Conservation (phyloP, 805 yeast species). For the Lachancea dasiensis region DNA sequence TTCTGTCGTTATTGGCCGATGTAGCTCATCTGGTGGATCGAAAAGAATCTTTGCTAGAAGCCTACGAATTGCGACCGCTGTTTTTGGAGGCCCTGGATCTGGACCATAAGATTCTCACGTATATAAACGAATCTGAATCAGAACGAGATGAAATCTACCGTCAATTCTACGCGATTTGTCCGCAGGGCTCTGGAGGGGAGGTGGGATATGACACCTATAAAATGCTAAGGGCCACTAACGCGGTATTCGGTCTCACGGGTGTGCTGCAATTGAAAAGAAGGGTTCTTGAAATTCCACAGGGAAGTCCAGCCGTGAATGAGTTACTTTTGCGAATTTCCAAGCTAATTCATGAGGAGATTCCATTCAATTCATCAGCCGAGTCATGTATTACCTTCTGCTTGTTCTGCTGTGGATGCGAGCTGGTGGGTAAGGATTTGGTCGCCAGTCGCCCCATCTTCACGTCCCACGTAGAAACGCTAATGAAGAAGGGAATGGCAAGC, state of each 20-base stretch:
- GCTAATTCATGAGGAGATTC: conserved; percentile 12
- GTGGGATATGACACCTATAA: conserved; percentile 16
- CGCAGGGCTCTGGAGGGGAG: background rate
- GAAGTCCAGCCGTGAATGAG: conserved; percentile 43
- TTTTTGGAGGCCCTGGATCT: conserved; percentile 36
- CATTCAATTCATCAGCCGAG: conserved; percentile 13
- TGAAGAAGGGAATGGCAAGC: conserved; percentile 11
- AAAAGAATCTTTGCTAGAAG: conserved; percentile 25
- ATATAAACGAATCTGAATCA: conserved; percentile 20
- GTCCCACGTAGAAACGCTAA: conserved; percentile 13
- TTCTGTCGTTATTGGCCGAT: conserved; percentile 53
- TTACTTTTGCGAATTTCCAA: conserved; percentile 11
- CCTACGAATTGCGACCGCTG: conserved; percentile 15
- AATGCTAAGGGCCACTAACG: conserved; percentile 43
- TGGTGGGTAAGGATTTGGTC: conserved; percentile 11
- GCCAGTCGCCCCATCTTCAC: conserved; percentile 12
- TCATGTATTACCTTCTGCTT: conserved; percentile 19
- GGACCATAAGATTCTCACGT: conserved; percentile 30
- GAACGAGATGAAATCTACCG: conserved; percentile 27
- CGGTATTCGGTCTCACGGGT: conserved; percentile 48
- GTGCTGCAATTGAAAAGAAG: conserved; percentile 53
- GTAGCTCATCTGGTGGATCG: conserved; percentile 34
- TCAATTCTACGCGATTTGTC: background rate
- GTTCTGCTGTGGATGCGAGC: conserved; percentile 23
- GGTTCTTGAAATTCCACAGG: conserved; percentile 43